Evolutionary conservation across 179 eudicot species (phyloP).

Genomic region (Patellifolia procumbens): DNA sequence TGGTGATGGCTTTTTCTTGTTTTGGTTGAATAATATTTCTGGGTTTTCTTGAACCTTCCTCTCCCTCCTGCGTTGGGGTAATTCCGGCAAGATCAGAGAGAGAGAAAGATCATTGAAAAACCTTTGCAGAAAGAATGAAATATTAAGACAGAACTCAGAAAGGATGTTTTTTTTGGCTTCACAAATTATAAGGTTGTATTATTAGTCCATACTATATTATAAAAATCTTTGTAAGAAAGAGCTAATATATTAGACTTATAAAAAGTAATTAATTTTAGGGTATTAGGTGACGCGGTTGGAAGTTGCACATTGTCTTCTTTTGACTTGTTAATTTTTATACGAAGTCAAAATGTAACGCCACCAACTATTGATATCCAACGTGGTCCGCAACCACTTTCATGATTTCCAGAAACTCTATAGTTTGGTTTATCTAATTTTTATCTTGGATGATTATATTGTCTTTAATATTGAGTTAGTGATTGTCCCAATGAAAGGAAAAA

Average conservation of each 20-base stretch:
- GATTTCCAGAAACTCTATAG: no score
- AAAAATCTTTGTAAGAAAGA: slow-evolving; percentile 1
- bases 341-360: slow-evolving; percentile 36
- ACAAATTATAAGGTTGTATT: slow-evolving; percentile 14
- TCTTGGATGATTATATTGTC: no score
- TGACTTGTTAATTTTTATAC: slow-evolving; percentile 17
- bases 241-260: not conserved
- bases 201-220: not conserved
- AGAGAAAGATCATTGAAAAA: slow-evolving; percentile 13
- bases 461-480: no score
- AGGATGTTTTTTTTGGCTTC: not conserved
- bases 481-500: no score
- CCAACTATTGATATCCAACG: slow-evolving; percentile 23
- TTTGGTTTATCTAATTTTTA: not conserved
- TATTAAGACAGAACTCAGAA: no score
- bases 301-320: slow-evolving; percentile 8
- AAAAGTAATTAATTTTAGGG: not conserved
- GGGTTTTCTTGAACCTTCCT: not conserved
- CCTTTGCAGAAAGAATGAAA: slow-evolving; percentile 21
- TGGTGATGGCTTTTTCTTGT: not conserved
- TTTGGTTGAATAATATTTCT: not conserved
- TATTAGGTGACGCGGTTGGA: slow-evolving; percentile 32
- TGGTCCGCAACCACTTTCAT: slow-evolving; percentile 32
- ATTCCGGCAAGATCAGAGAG: not conserved
- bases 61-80: not conserved